phyloP scores from a whole-genome alignment of 176 grass and related monocot species.

The Oryza meyeriana region DNA sequence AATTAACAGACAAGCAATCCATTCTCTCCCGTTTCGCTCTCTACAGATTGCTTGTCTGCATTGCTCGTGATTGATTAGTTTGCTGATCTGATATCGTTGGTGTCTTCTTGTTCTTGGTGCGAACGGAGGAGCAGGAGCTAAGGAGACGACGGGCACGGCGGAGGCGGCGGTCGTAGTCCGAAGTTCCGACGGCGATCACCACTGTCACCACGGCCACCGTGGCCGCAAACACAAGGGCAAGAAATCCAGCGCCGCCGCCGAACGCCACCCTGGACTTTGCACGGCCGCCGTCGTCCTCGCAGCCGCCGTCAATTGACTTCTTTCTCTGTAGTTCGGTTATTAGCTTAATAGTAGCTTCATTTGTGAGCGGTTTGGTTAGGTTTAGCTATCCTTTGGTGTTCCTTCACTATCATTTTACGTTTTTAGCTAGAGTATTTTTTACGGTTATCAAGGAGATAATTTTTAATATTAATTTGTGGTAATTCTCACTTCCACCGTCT shows the following conservation, averaged over 20 bases:
- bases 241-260: neutral
- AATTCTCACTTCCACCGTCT: no score
- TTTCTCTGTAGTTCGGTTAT: neutral
- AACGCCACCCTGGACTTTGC: neutral
- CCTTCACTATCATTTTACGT: no score
- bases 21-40: neutral
- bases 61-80: no score
- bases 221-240: neutral
- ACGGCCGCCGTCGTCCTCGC: neutral
- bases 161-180: neutral
- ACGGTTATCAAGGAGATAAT: no score
- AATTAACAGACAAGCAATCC: neutral
- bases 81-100: neutral
- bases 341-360: no score
- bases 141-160: neutral
- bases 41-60: no score
- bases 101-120: neutral
- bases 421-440: no score
- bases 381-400: neutral
- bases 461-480: no score
- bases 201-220: neutral
- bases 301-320: neutral
- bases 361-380: neutral
- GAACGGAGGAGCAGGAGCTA: neutral
- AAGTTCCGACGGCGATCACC: neutral